Evolutionary conservation across 805 yeast species (phyloP), one percentile per base, ranked within the genome.

Genomic region (Myxozyma udenii): DNA sequence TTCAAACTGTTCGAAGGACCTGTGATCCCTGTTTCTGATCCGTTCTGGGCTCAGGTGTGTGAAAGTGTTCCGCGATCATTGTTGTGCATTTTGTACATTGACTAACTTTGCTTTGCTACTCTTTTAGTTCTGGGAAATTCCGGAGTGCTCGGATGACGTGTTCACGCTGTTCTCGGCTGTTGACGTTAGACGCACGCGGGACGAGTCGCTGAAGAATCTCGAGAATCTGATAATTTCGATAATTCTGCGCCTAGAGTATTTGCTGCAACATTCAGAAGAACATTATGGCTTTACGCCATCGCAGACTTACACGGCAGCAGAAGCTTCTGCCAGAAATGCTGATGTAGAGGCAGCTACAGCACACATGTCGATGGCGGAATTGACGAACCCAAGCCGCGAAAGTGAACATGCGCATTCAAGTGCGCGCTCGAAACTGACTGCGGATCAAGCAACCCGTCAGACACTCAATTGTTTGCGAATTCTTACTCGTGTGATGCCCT

Each of bases 401-500:
- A 2, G 36, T 7, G 19, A 23, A 23, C n/a, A 36, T 36, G n/a
- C n/a, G n/a, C n/a, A n/a, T n/a, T n/a, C n/a, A n/a, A n/a, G n/a
- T n/a, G 44, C 11, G 33, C 26, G 44, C 2, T 46, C 36, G 14
- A 18, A 14, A 19, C 33, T 49, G 12, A 23, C 53, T 4, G 45
- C 55, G 1, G 52, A 52, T 4, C 43, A 30, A 7, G 58, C 58
- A 2, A 54, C 58, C 7, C 36, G 39, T n/a, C 69, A 78, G 55
- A 62, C 82, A 9, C 68, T 85, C 42, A 83, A 80, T 53, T 81
- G 87, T 61, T 61, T 84, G 4, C 74, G 96, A 33, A 66, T 85
- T 3, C 66, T 90, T 37, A 79, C 87, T 2, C 77, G 80, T 53
- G 48, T 85, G 2, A 56, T 85, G 19, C 96, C 96, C 0, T 76